A percentile compares a stretch with the other conserved stretches of the same genome.
Evolutionary conservation across 768 basidiomycete genomes (phyloP).

Genomic region (Kwoniella sp.): DNA sequence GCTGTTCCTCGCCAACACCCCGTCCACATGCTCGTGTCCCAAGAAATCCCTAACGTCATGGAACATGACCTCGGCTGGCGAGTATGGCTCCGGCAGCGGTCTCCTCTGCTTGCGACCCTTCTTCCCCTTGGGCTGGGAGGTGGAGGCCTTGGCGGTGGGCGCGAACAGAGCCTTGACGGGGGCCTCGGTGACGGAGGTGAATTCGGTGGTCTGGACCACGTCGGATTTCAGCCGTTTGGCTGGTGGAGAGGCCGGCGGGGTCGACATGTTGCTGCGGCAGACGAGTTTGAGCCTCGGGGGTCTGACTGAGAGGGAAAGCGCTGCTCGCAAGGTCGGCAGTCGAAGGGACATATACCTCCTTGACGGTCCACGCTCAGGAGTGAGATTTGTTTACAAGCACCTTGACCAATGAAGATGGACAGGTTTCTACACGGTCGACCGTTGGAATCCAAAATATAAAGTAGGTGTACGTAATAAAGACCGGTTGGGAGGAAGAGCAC

Average conservation of each 20-base stretch:
- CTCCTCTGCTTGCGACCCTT: constrained; percentile 49
- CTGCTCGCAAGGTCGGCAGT: constrained; percentile 19
- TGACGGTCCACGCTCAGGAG: not conserved
- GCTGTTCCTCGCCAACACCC: constrained; percentile 54
- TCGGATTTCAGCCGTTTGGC: constrained; percentile 28
- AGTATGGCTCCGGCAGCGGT: constrained; percentile 60
- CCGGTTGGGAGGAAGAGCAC: constrained; percentile 9
- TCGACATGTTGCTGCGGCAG: constrained; percentile 22
- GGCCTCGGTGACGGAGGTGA: constrained; percentile 22
- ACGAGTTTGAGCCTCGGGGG: too few species aligned
- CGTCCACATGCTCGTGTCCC: constrained; percentile 59
- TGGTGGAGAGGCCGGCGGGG: constrained; percentile 22
- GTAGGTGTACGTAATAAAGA: constrained; percentile 7
- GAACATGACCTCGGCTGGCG: constrained; percentile 69
- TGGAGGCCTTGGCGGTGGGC: not conserved
- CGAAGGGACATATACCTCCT: constrained; percentile 3
- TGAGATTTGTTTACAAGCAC: too few species aligned
- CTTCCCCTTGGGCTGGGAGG: constrained; percentile 8
- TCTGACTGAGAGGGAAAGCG: not conserved
- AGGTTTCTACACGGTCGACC: constrained; percentile 3
- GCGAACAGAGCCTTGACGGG: constrained; percentile 23
- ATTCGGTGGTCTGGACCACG: not conserved
- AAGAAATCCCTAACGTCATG: constrained; percentile 67
- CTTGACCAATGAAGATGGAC: constrained; percentile 1
- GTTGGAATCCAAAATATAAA: constrained; percentile 12